Base-by-base conservation (phyloP, 306 rosid genomes). In the Glycine soja region DNA sequence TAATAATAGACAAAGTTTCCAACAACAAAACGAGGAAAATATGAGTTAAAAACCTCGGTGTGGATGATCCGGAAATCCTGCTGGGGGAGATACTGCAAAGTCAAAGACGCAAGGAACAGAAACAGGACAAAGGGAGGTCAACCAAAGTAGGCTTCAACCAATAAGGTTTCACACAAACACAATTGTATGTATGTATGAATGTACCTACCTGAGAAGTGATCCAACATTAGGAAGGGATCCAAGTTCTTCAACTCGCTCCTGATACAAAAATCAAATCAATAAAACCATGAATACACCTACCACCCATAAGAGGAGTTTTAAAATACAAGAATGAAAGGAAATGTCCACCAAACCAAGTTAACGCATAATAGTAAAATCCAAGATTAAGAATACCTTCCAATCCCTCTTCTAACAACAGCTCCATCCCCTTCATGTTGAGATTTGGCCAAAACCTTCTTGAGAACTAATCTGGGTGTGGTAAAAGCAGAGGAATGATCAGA, bases 181-280 rank as follows among this genome's bases (percentile, higher is more conserved):
- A 67, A 11, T 62, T 2, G 30, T 4, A 42, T 42, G 40, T 24
- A 8, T 8, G 52, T 78, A 42, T 14, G 12, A 16, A 66, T n/a
- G n/a, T n/a, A n/a, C n/a, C n/a, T n/a, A 87, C 90, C 90, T 80
- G 90, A 83, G 82, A 87, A 87, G 72, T 87, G 85, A 62, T 84
- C 86, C 79, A 87, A 70, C 90, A 84, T 52, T 57, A 87, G 52
- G 59, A 87, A 87, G 10, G 90, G 90, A 80, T 87, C 90, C 82
- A 87, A 77, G 70, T 54, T 87, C 76, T 70, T 84, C 84, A 87
- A 69, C 46, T 87, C 87, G 40, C 76, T 81, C 10, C 90, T 87
- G 76, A 30, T 24, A 24, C 30, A 24, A 24, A 24, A 24, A 24
- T 24, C 30, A 24, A 24, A 24, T 24, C 30, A 24, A 1, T 24